Percentiles rank a stretch among this genome's conserved stretches.
Evolutionary conservation across 1,139 yeast species (phyloP).

Genomic region (Kodamaea sp.): DNA sequence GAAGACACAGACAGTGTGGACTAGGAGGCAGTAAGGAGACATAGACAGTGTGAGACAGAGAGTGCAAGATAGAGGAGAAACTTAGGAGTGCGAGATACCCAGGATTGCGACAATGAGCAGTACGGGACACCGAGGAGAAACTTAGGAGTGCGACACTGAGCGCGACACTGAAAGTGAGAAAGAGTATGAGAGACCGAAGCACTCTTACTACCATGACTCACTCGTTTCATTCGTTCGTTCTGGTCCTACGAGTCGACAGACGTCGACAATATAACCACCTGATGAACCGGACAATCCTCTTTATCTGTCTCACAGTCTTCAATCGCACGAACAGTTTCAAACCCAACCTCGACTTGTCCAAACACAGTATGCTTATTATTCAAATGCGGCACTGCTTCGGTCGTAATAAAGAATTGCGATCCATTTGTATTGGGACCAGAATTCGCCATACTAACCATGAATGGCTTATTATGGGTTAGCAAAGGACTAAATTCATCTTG

Average conservation of each 20-base stretch:
- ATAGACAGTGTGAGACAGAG: too few relatives aligned
- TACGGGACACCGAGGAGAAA: too few relatives aligned
- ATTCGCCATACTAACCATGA: conserved; percentile 45
- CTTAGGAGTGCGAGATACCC: too few relatives aligned
- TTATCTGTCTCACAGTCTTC: conserved; percentile 23
- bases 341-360: conserved; percentile 28
- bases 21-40: too few relatives aligned
- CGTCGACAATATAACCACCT: conserved; percentile 21
- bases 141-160: too few relatives aligned
- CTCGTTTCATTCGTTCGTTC: too few relatives aligned
- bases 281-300: conserved; percentile 21
- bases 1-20: too few relatives aligned
- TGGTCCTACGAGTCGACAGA: conserved; percentile 7
- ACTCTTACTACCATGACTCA: too few relatives aligned
- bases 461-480: conserved; percentile 39
- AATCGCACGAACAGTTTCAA: conserved; percentile 24
- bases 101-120: too few relatives aligned
- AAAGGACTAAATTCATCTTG: conserved; percentile 40
- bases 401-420: conserved; percentile 33
- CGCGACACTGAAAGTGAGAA: too few relatives aligned
- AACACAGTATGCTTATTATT: conserved; percentile 30
- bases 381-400: conserved; percentile 23
- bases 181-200: too few relatives aligned
- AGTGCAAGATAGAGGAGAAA: too few relatives aligned
- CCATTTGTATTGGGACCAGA: conserved; percentile 30